Conservation (phyloP, 2,329 filamentous ascomycete genomes). For the Ophiostoma himal-ulmi region DNA sequence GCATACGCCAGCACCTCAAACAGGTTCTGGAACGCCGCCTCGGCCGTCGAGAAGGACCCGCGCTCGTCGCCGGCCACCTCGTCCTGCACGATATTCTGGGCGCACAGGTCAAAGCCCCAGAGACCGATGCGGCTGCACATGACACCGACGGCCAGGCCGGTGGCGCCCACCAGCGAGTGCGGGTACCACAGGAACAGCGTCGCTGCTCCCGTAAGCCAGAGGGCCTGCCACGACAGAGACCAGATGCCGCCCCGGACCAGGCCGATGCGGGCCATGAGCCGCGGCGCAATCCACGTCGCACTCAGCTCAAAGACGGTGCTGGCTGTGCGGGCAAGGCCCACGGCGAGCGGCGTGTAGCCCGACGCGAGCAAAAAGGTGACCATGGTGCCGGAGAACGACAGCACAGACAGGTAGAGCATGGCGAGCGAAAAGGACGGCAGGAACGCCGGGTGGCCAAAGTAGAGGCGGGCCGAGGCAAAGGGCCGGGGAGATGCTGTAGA, state of each 20-base stretch:
- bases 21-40: constrained; percentile 61
- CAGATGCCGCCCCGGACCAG: constrained; percentile 62
- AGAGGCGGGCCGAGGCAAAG: constrained; percentile 36
- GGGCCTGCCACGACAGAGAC: constrained; percentile 63
- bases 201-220: constrained; percentile 45
- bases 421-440: constrained; percentile 55
- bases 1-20: constrained; percentile 65
- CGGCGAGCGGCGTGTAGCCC: constrained; percentile 45
- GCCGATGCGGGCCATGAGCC: constrained; percentile 50
- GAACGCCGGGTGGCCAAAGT: constrained; percentile 51
- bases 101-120: constrained; percentile 56
- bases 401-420: constrained; percentile 57
- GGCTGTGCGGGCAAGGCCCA: constrained; percentile 49
- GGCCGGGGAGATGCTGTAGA: constrained; percentile 25
- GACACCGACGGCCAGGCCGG: constrained; percentile 45
- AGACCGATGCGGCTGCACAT: constrained; percentile 55
- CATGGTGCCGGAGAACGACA: constrained; percentile 57
- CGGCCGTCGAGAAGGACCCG: constrained; percentile 63
- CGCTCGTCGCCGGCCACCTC: constrained; percentile 51
- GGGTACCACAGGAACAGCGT: constrained; percentile 37
- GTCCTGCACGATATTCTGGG: constrained; percentile 57
- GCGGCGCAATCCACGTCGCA: constrained; percentile 56
- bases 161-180: constrained; percentile 37
- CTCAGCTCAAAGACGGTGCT: constrained; percentile 52
- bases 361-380: constrained; percentile 55